Base-by-base conservation (phyloP, 805 yeast genomes). In the Hanseniaspora pseudoguilliermondii region DNA sequence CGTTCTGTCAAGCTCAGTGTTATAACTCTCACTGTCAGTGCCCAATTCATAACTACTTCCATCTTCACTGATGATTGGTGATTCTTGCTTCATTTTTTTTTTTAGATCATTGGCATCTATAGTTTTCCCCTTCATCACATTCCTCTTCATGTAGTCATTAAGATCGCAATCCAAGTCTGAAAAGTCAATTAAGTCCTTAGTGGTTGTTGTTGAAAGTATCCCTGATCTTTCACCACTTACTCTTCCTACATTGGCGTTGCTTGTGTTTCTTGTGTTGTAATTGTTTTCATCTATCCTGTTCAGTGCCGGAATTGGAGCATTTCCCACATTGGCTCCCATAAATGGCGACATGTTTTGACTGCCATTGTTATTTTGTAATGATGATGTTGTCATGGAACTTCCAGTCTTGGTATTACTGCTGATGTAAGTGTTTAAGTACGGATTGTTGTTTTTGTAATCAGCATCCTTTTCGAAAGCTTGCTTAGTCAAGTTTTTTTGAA, bases 141-240 rank as follows among this genome's bases (percentile, higher is more conserved):
- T 44, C 23, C n/a, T 32, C 23, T 29, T 16, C 34, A 29, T 29
- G 27, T 6, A 18, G 16, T 46, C 47, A 35, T 20, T 43, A 18
- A 16, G 13, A 20, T 35, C 42, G 2, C 39, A 40, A 29, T 36
- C 40, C 21, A 53, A 27, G 18, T 53, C 56, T 16, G 56, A 53
- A 53, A 53, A 46, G 23, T 53, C 56, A 38, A 53, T 53, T 46
- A 53, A 39, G 15, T 53, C 56, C 25, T 53, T 53, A 0, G 46
- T 44, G 16, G 42, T 43, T 3, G 48, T 53, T 18, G 32, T 52
- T 10, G 49, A 36, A 13, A 11, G 36, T 9, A 35, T 23, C 3
- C 29, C 36, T 32, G 27, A 32, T 10, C 34, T 29, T 23, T 34
- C 27, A 21, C 16, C 21, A 27, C 11, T 27, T 23, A 46, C 39